Conservation (phyloP, 371 early-diverging fungal genomes). For the Rhizopus arrhizus region DNA sequence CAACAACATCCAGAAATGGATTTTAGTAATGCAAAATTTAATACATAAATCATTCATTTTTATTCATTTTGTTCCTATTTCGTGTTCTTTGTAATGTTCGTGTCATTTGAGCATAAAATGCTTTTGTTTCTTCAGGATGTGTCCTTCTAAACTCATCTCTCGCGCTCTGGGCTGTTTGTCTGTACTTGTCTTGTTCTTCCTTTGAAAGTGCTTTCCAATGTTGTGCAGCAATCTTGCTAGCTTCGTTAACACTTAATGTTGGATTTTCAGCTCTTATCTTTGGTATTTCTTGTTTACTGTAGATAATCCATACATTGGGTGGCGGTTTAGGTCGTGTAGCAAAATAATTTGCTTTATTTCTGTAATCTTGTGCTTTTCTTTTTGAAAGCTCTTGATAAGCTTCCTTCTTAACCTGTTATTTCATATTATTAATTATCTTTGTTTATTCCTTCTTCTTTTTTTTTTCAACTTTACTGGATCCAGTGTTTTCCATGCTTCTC, state of each 20-base stretch:
- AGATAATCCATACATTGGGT: constrained; percentile 9
- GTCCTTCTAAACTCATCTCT: constrained; percentile 22
- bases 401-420: constrained; percentile 13
- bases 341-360: background rate
- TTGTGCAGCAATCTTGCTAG: background rate
- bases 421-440: background rate
- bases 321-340: constrained; percentile 6
- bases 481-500: constrained; percentile 21
- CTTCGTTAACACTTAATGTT: background rate
- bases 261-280: constrained; percentile 1
- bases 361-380: constrained; percentile 10
- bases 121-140: constrained; percentile 5
- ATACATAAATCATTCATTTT: background rate
- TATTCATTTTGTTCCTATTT: background rate
- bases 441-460: background rate
- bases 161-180: constrained; percentile 18
- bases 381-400: constrained; percentile 5
- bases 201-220: background rate
- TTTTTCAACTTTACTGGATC: constrained; percentile 6
- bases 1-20: constrained; percentile 59
- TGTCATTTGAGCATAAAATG: background rate
- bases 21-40: constrained; percentile 43
- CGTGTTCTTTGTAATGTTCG: background rate
- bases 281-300: background rate
- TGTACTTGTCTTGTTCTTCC: constrained; percentile 2